Evolutionary conservation across 208 protist genomes (phyloP), one percentile per base, ranked within the genome.

Genomic region (Leishmania tarentolae): DNA sequence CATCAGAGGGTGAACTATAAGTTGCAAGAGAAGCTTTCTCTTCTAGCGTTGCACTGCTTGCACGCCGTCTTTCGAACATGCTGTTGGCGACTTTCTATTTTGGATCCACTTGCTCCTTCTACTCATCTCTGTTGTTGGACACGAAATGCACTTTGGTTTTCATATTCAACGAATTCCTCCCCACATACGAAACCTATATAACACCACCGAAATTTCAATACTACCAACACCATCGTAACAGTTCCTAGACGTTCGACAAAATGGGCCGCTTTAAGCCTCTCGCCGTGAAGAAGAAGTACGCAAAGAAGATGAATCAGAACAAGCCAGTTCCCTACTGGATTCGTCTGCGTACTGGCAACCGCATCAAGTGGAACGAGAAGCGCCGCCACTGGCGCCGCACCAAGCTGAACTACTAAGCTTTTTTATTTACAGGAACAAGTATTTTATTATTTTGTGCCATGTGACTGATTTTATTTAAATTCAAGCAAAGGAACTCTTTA

Each of bases 351-450:
- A 98, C 95, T 42, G 96, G 92, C 65, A 98, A 98, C 87, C 91
- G 89, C 83, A 97, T 98, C 83, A 96, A 96, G 89, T 98, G 95
- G 91, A 98, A 98, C 87, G 93, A 96, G 87, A 98, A 98, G 94
- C 94, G 97, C 88, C 95, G 97, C 84, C 95, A 98, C 90, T 98
- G 97, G 97, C 94, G 96, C 87, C 95, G 97, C 91, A 98, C 96
- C 76, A 98, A 98, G 94, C 93, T 98, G 83, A 91, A 97, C 91
- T 98, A 92, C 81, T 97, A 95, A 93, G 52, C 35, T 40, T 53
- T 42, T 76, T 42, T 31, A 61, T 24, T 46, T 35, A 9, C 31
- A 57, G 71, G 65, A 75, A 76, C 83, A 82, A 79, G 21, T 42
- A 59, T 74, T 59, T 83, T 75, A 70, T 72, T 82, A 28, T 61